A percentile compares a stretch with the other conserved stretches of the same genome.
These are phyloP conservation scores for Volutella citrinella DNA, from an alignment of 2,329 filamentous ascomycete species.

Conservation along the genomic window DNA sequence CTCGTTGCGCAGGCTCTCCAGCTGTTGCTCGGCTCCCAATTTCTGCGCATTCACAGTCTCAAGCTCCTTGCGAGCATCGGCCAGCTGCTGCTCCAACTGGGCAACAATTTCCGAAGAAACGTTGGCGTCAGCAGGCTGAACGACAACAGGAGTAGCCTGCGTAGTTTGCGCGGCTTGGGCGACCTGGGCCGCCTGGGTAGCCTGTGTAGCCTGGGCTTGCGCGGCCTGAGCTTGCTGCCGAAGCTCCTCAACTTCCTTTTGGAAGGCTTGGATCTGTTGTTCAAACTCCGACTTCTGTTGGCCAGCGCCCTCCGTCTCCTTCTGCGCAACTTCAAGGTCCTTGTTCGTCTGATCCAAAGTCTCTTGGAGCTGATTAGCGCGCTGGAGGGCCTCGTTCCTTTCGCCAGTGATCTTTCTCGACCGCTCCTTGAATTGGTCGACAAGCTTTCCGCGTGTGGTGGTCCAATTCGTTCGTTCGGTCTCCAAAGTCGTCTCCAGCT, in stretches of 20 bases:
- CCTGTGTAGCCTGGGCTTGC: conserved; percentile 36
- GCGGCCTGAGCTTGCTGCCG: conserved; percentile 31
- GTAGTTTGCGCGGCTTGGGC: conserved; percentile 34
- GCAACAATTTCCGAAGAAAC: conserved; percentile 44
- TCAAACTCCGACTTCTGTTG: conserved; percentile 36
- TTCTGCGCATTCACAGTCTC: conserved; percentile 66
- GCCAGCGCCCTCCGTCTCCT: conserved; percentile 29
- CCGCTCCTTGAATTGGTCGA: conserved; percentile 62
- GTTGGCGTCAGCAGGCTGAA: conserved; percentile 30
- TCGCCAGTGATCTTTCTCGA: conserved; percentile 53
- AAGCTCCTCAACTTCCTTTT: conserved; percentile 38
- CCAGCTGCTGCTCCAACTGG: conserved; percentile 49
- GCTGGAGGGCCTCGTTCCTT: conserved; percentile 49
- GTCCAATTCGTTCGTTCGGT: conserved; percentile 54
- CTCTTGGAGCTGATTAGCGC: conserved; percentile 51
- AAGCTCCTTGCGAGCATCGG: conserved; percentile 56
- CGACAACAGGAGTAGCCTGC: conserved; percentile 37
- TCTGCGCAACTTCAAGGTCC: conserved; percentile 54
- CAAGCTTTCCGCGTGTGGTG: conserved; percentile 49
- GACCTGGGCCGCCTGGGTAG: conserved; percentile 34
- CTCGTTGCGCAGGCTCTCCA: conserved; percentile 53
- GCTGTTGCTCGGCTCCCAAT: conserved; percentile 61
- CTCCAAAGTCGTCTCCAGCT: conserved; percentile 51
- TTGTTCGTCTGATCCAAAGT: conserved; percentile 45
- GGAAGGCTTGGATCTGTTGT: conserved; percentile 42